These are phyloP conservation scores for Amborella trichopoda DNA, from an alignment of 164 flowering plant genomes.

Conservation along the genomic window DNA sequence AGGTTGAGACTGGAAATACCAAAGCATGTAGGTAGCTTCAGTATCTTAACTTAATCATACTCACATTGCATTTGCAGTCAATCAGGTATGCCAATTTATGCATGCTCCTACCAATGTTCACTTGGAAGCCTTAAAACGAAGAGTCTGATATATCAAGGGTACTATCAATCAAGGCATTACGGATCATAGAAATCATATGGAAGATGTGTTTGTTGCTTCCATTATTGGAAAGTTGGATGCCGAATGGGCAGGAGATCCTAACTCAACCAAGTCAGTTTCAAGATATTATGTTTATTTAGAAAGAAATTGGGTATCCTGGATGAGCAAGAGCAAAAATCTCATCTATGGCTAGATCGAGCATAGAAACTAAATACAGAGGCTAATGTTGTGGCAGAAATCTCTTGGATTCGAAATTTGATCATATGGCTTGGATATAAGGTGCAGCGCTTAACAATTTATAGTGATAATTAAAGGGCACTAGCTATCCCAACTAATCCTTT, in stretches of 20 bases:
- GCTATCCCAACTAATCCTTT: not conserved
- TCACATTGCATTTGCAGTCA: not conserved
- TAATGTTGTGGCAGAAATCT: not conserved
- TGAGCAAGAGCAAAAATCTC: too few species aligned
- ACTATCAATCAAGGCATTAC: not conserved
- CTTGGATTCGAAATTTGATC: not conserved
- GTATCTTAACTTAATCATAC: not conserved
- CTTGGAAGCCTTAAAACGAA: not conserved
- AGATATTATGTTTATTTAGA: not conserved
- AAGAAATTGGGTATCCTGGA: not conserved
- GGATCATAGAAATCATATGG: too few species aligned
- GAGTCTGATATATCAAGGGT: not conserved
- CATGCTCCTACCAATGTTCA: not conserved
- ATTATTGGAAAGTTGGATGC: not conserved
- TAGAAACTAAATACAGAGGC: not conserved
- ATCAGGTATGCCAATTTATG: too few species aligned
- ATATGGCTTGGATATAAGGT: not conserved
- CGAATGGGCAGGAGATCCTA: conserved; percentile 1
- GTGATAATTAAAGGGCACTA: not conserved
- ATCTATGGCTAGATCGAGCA: too few species aligned
- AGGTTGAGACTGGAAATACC: not conserved
- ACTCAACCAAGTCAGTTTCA: not conserved
- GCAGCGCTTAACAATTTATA: not conserved
- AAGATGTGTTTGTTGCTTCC: not conserved
- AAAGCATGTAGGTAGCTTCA: not conserved